Percentiles rank a stretch among this genome's conserved stretches.
These are phyloP conservation scores for Pythium aristosporum DNA, from an alignment of 352 stramenopile genomes.

Conservation along the genomic window DNA sequence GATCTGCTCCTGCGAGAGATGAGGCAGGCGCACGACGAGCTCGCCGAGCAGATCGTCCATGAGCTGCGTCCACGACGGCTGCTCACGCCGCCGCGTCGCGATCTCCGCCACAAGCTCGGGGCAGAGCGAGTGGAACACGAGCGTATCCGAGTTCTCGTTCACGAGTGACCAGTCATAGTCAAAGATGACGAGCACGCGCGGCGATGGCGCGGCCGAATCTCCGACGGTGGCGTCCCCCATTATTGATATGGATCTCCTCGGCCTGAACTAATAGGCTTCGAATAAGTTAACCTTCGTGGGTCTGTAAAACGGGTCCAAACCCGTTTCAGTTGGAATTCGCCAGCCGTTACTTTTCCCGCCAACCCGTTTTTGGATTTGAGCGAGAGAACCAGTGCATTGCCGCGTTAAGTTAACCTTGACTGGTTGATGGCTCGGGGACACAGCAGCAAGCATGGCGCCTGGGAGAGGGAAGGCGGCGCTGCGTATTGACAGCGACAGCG, in stretches of 20 bases:
- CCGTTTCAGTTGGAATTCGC: background rate
- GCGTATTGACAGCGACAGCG: conserved; percentile 16
- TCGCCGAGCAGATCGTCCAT: conserved; percentile 64
- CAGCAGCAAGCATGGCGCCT: background rate
- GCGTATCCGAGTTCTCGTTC: conserved; percentile 83
- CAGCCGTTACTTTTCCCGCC: conserved; percentile 23
- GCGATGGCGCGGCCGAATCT: background rate
- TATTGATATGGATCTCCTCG: background rate
- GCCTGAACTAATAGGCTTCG: conserved; percentile 7
- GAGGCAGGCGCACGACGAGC: conserved; percentile 39
- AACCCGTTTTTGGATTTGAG: conserved; percentile 21
- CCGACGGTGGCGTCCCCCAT: background rate
- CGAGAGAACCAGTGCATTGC: background rate
- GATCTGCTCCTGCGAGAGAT: conserved; percentile 39
- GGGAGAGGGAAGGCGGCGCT: conserved; percentile 1
- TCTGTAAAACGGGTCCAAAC: conserved; percentile 3
- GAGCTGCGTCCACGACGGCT: conserved; percentile 57
- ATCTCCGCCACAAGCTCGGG: conserved; percentile 53
- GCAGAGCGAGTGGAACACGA: conserved; percentile 67
- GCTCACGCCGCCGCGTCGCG: conserved; percentile 18
- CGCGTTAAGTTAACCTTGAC: conserved; percentile 18
- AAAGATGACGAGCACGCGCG: conserved; percentile 62
- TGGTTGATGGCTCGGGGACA: background rate
- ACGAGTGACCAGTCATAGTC: conserved; percentile 87
- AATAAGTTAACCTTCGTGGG: conserved; percentile 3